These are phyloP conservation scores for Dispira parvispora DNA, from an alignment of 192 early-diverging fungal species.

Conservation along the genomic window DNA sequence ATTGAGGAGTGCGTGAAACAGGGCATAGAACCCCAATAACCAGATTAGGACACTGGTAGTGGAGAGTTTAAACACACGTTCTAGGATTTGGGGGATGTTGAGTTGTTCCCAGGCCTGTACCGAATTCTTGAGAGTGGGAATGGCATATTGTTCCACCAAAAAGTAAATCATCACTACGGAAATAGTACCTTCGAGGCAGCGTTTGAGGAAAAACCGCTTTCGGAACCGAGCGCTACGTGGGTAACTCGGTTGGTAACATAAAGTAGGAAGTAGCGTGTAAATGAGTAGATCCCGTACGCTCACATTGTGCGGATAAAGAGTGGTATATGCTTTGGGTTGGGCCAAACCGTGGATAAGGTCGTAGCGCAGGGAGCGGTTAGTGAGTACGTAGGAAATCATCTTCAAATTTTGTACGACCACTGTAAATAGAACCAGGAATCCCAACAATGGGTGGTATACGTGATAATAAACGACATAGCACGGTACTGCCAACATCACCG, in stretches of 20 bases:
- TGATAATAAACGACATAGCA: conserved; percentile 44
- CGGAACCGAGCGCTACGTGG: conserved; percentile 50
- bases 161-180: conserved; percentile 60
- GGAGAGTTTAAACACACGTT: conserved; percentile 77
- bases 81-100: conserved; percentile 44
- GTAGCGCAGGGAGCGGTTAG: conserved; percentile 57
- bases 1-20: conserved; percentile 72
- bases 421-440: conserved; percentile 36
- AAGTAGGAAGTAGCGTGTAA: conserved; percentile 65
- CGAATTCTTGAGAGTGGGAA: conserved; percentile 63
- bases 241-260: conserved; percentile 78
- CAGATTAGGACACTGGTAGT: conserved; percentile 60
- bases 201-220: conserved; percentile 58
- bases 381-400: conserved; percentile 58
- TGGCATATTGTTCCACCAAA: conserved; percentile 58
- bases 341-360: conserved; percentile 32
- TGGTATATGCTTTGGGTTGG: conserved; percentile 19
- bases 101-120: conserved; percentile 51
- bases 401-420: conserved; percentile 63
- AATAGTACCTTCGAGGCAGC: conserved; percentile 51
- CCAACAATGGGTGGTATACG: conserved; percentile 53
- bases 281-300: conserved; percentile 26
- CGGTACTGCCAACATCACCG: conserved; percentile 35
- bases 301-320: conserved; percentile 14
- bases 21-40: conserved; percentile 78